Conservation (phyloP, 208 protist genomes). For the Tritrichomonas musculus region DNA sequence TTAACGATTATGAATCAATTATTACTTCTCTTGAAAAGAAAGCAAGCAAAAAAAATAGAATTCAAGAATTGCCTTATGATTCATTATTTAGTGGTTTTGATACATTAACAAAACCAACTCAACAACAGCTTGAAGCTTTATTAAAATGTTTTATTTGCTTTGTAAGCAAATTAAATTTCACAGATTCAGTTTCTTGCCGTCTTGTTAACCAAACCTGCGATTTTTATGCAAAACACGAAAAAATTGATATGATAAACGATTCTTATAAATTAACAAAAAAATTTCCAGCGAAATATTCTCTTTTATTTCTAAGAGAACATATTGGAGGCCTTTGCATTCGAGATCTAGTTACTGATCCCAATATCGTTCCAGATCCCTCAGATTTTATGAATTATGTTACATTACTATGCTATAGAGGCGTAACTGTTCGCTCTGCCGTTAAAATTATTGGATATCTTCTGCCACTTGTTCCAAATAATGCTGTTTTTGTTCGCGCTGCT, state of each 20-base stretch:
- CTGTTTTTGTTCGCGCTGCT: not conserved
- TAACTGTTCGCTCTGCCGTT: not conserved
- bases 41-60: not conserved
- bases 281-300: not conserved
- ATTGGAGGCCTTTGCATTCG: too few species aligned
- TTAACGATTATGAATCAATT: not conserved
- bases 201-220: not conserved
- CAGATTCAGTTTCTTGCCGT: not conserved
- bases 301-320: not conserved
- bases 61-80: not conserved
- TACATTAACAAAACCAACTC: not conserved
- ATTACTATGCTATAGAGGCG: not conserved
- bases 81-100: not conserved
- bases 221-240: not conserved
- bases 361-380: not conserved
- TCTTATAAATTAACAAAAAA: too few species aligned
- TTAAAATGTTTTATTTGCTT: not conserved
- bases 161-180: not conserved
- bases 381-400: not conserved
- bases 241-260: too few species aligned
- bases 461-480: not conserved
- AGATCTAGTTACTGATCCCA: not conserved
- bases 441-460: not conserved
- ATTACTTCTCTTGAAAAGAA: too few species aligned
- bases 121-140: not conserved